Evolutionary conservation across 1,284 basidiomycete species (phyloP).

Genomic region (Cryptococcus wingfieldii): DNA sequence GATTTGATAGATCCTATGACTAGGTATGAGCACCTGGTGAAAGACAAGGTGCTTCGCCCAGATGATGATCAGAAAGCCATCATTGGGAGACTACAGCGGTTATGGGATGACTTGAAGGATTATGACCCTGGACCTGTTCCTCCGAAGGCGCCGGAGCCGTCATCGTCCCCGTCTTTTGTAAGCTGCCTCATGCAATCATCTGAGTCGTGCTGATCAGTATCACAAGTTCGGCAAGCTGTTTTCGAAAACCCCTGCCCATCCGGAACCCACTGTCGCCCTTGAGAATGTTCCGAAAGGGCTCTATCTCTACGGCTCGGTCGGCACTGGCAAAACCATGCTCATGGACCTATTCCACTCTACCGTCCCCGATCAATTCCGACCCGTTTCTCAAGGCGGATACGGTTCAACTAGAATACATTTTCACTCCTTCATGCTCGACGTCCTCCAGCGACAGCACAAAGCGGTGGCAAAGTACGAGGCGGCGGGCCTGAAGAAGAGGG

Average conservation of each 20-base stretch:
- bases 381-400: conserved; percentile 37
- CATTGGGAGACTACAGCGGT: conserved; percentile 70
- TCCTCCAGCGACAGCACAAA: conserved; percentile 68
- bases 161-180: conserved; percentile 31
- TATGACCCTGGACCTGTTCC: conserved; percentile 69
- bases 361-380: conserved; percentile 65
- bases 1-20: conserved; percentile 36
- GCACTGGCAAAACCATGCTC: conserved; percentile 92
- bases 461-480: conserved; percentile 60
- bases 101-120: conserved; percentile 67
- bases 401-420: conserved; percentile 87
- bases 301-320: conserved; percentile 96
- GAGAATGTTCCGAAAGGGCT: conserved; percentile 73
- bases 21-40: conserved; percentile 72
- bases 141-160: conserved; percentile 36
- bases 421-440: conserved; percentile 98
- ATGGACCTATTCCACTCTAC: conserved; percentile 98
- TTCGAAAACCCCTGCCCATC: conserved; percentile 42
- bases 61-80: conserved; percentile 84
- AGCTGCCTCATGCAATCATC: conserved; percentile 5
- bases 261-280: conserved; percentile 44
- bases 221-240: conserved; percentile 63
- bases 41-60: conserved; percentile 63
- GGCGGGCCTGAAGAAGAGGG: conserved; percentile 60
- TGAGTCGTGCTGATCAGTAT: neutral